Evolutionary conservation across 495 filamentous ascomycete species (phyloP).

Genomic region (Penicillium argentinense): DNA sequence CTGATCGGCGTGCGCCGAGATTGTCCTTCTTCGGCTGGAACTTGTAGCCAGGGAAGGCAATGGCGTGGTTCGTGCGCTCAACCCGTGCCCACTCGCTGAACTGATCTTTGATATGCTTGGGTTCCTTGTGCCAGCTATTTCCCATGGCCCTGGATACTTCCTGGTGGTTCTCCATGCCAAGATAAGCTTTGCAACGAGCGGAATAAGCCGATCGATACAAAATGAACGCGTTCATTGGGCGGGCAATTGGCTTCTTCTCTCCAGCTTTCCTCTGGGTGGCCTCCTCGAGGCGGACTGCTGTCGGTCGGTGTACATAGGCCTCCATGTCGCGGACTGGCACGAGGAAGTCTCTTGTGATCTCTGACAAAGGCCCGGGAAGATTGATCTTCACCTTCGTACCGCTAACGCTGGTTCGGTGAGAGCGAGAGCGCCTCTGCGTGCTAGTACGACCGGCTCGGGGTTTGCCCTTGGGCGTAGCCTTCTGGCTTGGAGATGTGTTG

Average conservation of each 20-base stretch:
- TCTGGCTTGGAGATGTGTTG: slow-evolving; percentile 9
- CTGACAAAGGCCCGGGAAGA: slow-evolving; percentile 64
- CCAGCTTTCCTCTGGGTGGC: slow-evolving; percentile 68
- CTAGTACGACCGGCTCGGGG: neutral
- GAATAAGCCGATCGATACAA: slow-evolving; percentile 93
- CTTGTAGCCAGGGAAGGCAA: slow-evolving; percentile 90
- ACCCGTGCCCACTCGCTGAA: slow-evolving; percentile 79
- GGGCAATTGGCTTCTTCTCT: slow-evolving; percentile 51
- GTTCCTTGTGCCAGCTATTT: slow-evolving; percentile 80
- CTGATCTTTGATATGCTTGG: slow-evolving; percentile 65
- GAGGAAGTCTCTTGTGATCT: slow-evolving; percentile 66
- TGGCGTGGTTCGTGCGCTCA: slow-evolving; percentile 82
- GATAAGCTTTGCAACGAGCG: slow-evolving; percentile 48
- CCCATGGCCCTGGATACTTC: slow-evolving; percentile 57
- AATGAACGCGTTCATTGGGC: slow-evolving; percentile 99
- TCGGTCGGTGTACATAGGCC: slow-evolving; percentile 71
- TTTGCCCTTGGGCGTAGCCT: slow-evolving; percentile 4
- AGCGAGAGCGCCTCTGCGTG: slow-evolving; percentile 1
- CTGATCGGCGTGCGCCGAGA: slow-evolving; percentile 39
- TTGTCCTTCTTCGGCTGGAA: slow-evolving; percentile 82
- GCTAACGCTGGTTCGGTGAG: slow-evolving; percentile 4
- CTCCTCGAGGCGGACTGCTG: slow-evolving; percentile 67
- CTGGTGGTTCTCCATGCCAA: slow-evolving; percentile 52
- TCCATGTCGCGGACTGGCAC: slow-evolving; percentile 78
- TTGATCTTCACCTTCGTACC: neutral